Percentiles rank a stretch among this genome's conserved stretches.
phyloP scores from a whole-genome alignment of 176 grass and related monocot genomes.

The Cymbopogon citratus region DNA sequence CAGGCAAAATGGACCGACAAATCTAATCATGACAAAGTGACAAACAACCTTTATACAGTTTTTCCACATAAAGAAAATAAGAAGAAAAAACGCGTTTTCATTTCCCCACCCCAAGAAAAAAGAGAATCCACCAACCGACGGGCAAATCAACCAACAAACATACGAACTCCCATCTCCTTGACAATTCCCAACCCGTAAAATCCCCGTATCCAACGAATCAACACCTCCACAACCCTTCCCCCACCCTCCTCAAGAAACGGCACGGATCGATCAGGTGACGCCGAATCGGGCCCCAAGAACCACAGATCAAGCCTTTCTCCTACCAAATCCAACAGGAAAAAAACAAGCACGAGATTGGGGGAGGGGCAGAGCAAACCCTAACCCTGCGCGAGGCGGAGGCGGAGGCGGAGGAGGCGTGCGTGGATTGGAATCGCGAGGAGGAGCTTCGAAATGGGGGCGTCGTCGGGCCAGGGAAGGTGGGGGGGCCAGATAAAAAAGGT shows the following conservation, averaged over 20 bases:
- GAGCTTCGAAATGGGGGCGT: slow-evolving; percentile 41
- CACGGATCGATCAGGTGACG: slow-evolving; percentile 13
- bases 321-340: background rate
- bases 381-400: slow-evolving; percentile 33
- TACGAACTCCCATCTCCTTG: background rate
- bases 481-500: slow-evolving; percentile 30
- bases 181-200: background rate
- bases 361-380: slow-evolving; percentile 30
- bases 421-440: slow-evolving; percentile 44
- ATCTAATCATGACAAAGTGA: slow-evolving; percentile 1
- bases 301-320: slow-evolving; percentile 2
- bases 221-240: background rate
- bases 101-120: background rate
- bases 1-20: background rate
- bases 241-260: background rate
- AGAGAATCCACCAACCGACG: background rate
- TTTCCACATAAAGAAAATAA: background rate
- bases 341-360: background rate
- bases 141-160: background rate
- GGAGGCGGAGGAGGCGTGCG: slow-evolving; percentile 22
- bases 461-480: slow-evolving; percentile 30
- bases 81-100: background rate
- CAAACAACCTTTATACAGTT: background rate
- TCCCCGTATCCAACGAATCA: slow-evolving; percentile 10
- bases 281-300: background rate